Conservation (phyloP, 106 monocot genomes). For the Dendrobium officinale region DNA sequence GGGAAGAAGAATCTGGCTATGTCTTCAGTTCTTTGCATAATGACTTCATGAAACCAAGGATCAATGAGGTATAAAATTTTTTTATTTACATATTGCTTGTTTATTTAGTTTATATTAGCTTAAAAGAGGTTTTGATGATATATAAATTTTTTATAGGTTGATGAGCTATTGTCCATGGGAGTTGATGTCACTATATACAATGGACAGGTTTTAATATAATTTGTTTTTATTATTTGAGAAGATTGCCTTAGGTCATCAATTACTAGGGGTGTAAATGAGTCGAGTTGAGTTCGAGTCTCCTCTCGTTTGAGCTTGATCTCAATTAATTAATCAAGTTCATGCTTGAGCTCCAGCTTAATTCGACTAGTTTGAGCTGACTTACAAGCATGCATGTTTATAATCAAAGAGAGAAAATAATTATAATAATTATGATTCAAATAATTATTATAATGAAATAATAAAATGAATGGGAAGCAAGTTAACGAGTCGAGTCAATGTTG, state of each 20-base stretch:
- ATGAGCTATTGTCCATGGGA: constrained; percentile 59
- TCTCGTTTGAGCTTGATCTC: no score
- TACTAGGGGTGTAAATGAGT: no score
- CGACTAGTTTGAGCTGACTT: no score
- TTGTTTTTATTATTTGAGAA: no score
- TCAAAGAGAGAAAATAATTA: not conserved
- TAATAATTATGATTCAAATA: no score
- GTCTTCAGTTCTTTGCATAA: constrained; percentile 41
- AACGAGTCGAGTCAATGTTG: no score
- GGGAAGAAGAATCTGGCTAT: constrained; percentile 19
- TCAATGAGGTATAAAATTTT: constrained; percentile 40
- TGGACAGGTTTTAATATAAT: constrained; percentile 47
- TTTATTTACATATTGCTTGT: not conserved
- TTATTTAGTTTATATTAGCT: not conserved
- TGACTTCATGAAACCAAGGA: constrained; percentile 86
- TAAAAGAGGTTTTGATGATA: not conserved
- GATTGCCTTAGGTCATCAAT: not conserved
- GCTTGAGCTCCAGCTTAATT: no score
- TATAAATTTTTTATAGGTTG: constrained; percentile 38
- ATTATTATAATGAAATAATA: no score
- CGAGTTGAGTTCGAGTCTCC: no score
- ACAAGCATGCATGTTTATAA: constrained; percentile 6
- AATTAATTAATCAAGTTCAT: no score
- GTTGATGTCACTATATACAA: constrained; percentile 79
- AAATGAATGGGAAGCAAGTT: no score